phyloP scores from a whole-genome alignment of 371 early-diverging fungal genomes.

The Mucor indicus region DNA sequence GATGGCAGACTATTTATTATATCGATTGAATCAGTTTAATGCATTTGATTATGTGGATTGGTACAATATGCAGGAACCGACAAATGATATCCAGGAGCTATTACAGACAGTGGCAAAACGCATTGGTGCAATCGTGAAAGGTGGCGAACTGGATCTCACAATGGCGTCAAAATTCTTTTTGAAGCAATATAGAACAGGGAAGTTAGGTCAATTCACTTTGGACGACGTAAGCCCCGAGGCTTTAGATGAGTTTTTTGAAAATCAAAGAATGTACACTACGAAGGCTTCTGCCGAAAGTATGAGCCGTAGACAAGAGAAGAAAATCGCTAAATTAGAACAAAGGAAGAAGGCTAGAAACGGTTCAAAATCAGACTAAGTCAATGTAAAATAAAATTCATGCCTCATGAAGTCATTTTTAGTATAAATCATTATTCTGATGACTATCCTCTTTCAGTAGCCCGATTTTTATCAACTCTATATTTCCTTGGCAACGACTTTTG shows the following conservation, averaged over 20 bases:
- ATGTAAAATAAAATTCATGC: too few relatives aligned
- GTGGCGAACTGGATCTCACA: constrained; percentile 65
- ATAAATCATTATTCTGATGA: too few relatives aligned
- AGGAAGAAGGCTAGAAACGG: constrained; percentile 32
- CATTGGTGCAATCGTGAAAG: constrained; percentile 76
- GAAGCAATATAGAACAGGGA: constrained; percentile 72
- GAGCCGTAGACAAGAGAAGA: constrained; percentile 55
- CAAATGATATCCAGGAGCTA: constrained; percentile 65
- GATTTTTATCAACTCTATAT: too few relatives aligned
- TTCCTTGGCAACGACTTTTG: too few relatives aligned
- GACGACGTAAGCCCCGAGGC: constrained; percentile 62
- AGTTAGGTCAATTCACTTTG: constrained; percentile 67
- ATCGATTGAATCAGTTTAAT: constrained; percentile 66
- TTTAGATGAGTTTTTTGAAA: constrained; percentile 52
- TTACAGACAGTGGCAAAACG: constrained; percentile 62
- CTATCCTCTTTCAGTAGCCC: too few relatives aligned
- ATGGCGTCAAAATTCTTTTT: constrained; percentile 70
- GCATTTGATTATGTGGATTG: constrained; percentile 32
- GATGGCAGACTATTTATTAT: constrained; percentile 88
- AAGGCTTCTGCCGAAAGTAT: constrained; percentile 3
- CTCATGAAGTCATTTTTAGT: too few relatives aligned
- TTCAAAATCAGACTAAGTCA: constrained; percentile 2
- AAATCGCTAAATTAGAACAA: constrained; percentile 49
- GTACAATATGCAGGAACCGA: constrained; percentile 47
- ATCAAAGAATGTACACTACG: constrained; percentile 23